Base-by-base conservation (phyloP, 805 yeast species). In the Lachancea meyersii region DNA sequence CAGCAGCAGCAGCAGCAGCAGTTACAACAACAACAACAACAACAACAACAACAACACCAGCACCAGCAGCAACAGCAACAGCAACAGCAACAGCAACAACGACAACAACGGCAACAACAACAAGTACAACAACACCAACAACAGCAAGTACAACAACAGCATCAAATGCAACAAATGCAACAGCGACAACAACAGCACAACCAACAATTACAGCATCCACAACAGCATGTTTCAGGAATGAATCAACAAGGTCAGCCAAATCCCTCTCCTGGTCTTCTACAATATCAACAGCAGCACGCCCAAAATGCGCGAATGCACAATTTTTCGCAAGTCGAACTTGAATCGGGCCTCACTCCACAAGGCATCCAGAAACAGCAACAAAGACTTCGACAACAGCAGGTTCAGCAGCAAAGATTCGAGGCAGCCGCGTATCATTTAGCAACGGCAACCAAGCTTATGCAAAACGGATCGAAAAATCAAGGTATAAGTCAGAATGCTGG, bases 311-410 rank as follows among this genome's bases (percentile, higher is more conserved):
- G 36, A 10, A 24, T 10, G 16, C 41, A 30, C 14, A 34, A 35
- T 18, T 31, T 31, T 7, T 30, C 38, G 2, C 48, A 41, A 31
- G 38, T 16, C 8, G 42, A 26, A 7, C 50, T 49, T 37, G 56
- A 49, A 4, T 52, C 50, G 22, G 64, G 61, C 2, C 46, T 61
- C 20, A 60, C 64, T 2, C 65, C 64, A 8, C 61, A 56, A 38
- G 65, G 58, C 22, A 61, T 61, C 27, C 65, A 61, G 45, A 46
- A 48, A 23, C 65, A 60, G 34, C 65, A 61, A 30, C 64, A 58
- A 45, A 54, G 57, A 38, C 48, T 61, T 40, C 54, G 62, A 46
- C 64, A 61, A 41, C 64, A 60, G 33, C 65, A 61, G 40, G 36
- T 58, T 5, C 65, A 61, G 41, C 64, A 61, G 31, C 63, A 59